phyloP scores from a whole-genome alignment of 2,329 filamentous ascomycete species.

The Fusarium scirpi region DNA sequence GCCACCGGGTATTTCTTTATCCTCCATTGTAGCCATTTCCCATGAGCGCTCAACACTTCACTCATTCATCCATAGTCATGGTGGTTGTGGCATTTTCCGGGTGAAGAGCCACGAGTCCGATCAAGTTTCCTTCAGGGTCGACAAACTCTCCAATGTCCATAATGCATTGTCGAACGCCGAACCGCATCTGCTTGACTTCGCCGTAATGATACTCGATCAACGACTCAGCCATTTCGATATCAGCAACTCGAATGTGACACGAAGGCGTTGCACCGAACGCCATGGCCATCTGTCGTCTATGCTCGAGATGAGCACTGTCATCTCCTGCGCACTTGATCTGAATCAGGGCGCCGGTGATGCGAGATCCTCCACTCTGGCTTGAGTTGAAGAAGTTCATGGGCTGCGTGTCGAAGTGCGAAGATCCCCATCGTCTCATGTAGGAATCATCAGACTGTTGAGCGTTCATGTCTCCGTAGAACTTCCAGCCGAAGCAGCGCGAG shows the following conservation, averaged over 20 bases:
- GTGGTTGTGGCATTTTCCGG: conserved; percentile 36
- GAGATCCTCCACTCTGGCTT: conserved; percentile 13
- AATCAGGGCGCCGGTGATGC: conserved; percentile 40
- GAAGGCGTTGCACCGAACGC: conserved; percentile 27
- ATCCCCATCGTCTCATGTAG: conserved; percentile 39
- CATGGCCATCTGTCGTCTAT: conserved; percentile 32
- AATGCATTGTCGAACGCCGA: conserved; percentile 42
- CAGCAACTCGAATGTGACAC: conserved; percentile 43
- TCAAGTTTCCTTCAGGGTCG: conserved; percentile 45
- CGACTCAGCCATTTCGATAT: conserved; percentile 41
- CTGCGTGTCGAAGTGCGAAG: conserved; percentile 40
- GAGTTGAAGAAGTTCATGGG: conserved; percentile 46
- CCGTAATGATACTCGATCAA: conserved; percentile 39
- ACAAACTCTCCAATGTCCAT: conserved; percentile 47
- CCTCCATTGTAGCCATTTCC: conserved; percentile 16
- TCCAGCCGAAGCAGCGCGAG: conserved; percentile 44
- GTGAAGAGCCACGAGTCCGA: conserved; percentile 43
- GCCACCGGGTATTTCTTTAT: conserved; percentile 44
- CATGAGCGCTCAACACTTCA: conserved; percentile 1
- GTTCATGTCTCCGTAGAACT: conserved; percentile 42
- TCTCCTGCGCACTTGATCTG: conserved; percentile 28
- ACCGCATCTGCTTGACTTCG: conserved; percentile 41
- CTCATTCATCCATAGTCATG: conserved; percentile 12
- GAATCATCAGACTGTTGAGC: conserved; percentile 22
- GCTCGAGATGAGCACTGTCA: conserved; percentile 26